phyloP scores from a whole-genome alignment of 176 grass and related monocot species.

The Leersia perrieri region DNA sequence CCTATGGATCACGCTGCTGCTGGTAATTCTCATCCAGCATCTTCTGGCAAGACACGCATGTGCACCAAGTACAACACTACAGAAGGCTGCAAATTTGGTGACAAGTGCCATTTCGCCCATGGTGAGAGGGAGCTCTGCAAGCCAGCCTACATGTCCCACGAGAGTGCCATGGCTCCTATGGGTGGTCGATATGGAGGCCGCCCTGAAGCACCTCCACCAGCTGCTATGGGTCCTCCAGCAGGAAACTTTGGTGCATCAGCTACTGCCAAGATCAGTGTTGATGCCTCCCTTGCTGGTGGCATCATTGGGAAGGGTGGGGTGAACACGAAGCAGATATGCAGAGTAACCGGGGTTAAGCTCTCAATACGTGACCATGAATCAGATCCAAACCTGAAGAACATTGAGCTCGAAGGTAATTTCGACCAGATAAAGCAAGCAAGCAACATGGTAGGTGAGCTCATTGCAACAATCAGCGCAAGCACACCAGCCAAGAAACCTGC shows the following conservation, averaged over 20 bases:
- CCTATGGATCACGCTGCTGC: constrained; percentile 32
- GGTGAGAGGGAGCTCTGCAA: constrained; percentile 76
- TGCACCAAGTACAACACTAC: constrained; percentile 90
- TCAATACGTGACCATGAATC: constrained; percentile 74
- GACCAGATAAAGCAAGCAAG: constrained; percentile 95
- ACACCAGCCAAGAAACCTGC: constrained; percentile 29
- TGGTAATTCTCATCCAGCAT: constrained; percentile 32
- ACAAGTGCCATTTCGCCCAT: constrained; percentile 84
- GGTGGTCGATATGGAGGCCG: constrained; percentile 47
- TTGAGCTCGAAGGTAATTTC: constrained; percentile 86
- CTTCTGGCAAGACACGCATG: constrained; percentile 61
- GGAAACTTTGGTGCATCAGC: constrained; percentile 78
- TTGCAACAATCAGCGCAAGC: constrained; percentile 54
- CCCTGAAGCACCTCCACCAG: constrained; percentile 36
- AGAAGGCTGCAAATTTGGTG: constrained; percentile 85
- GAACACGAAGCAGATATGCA: constrained; percentile 88
- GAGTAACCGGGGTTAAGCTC: constrained; percentile 74
- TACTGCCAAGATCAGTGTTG: constrained; percentile 89
- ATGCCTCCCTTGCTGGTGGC: constrained; percentile 75
- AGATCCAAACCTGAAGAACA: constrained; percentile 73
- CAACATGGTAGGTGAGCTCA: constrained; percentile 75
- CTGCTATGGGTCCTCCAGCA: constrained; percentile 35
- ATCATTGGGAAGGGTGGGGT: constrained; percentile 93
- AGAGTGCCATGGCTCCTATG: constrained; percentile 47
- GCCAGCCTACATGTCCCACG: constrained; percentile 33